Percentiles rank a stretch among this genome's conserved stretches.
These are phyloP conservation scores for Cyclotella baltica DNA, from an alignment of 108 stramenopile genomes.

Conservation along the genomic window DNA sequence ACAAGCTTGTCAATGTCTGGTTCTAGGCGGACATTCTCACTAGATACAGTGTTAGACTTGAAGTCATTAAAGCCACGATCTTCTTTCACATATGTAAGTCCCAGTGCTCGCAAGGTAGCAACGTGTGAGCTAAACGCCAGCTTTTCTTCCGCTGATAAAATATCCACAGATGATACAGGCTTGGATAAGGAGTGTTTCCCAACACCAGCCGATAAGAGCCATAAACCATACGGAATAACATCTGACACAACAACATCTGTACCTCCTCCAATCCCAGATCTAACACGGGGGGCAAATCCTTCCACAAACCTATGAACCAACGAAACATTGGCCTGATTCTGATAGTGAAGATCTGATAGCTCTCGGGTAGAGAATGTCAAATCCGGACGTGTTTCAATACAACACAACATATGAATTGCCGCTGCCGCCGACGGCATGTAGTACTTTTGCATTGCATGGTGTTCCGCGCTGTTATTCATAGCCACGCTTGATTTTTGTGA, in stretches of 20 bases:
- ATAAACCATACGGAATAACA: conserved; percentile 72
- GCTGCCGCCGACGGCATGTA: conserved; percentile 73
- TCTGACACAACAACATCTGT: conserved; percentile 57
- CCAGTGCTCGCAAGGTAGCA: conserved; percentile 64
- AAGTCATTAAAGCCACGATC: conserved; percentile 35
- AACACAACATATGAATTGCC: conserved; percentile 80
- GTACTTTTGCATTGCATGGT: conserved; percentile 54
- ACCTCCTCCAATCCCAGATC: conserved; percentile 45
- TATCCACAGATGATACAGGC: conserved; percentile 74
- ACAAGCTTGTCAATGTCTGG: conserved; percentile 78
- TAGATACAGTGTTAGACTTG: conserved; percentile 1
- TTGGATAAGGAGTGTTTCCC: conserved; percentile 63
- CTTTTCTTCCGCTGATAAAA: conserved; percentile 66
- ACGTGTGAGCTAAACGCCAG: conserved; percentile 69
- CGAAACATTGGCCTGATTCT: conserved; percentile 65
- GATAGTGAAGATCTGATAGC: conserved; percentile 63
- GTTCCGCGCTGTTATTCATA: conserved; percentile 58
- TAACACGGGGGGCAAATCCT: conserved; percentile 57
- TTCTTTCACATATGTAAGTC: conserved; percentile 74
- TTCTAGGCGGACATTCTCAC: conserved; percentile 66
- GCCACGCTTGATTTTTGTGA: conserved; percentile 49
- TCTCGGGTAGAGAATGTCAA: conserved; percentile 70
- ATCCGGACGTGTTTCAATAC: conserved; percentile 76
- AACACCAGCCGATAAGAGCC: conserved; percentile 77
- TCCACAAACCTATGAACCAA: conserved; percentile 76